phyloP scores from a whole-genome alignment of 192 early-diverging fungal species.

The Podila clonocystis region DNA sequence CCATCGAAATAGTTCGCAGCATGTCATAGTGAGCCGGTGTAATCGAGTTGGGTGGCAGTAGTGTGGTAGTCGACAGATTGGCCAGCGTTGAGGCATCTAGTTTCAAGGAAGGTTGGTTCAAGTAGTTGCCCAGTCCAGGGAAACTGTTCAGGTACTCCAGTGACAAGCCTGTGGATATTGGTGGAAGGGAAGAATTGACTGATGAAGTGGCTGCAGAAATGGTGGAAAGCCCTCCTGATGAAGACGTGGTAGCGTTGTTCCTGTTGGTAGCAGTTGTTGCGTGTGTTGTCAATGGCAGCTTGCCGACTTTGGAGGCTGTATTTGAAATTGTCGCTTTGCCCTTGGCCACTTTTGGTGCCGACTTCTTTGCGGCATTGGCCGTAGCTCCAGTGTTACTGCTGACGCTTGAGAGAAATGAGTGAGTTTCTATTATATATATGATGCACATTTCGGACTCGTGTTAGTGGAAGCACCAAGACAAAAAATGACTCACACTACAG shows the following conservation, averaged over 20 bases:
- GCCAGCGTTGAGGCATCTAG: constrained; percentile 16
- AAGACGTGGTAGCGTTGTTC: neutral
- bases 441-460: too few species aligned
- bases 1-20: constrained; percentile 25
- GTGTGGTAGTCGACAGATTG: constrained; percentile 20
- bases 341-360: neutral
- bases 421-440: neutral
- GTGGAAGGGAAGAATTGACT: neutral
- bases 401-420: constrained; percentile 6
- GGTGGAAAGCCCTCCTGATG: constrained; percentile 9
- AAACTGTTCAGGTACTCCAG: constrained; percentile 20
- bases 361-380: neutral
- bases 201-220: constrained; percentile 12
- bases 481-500: neutral
- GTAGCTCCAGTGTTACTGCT: neutral
- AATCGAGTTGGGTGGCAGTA: constrained; percentile 12
- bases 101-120: neutral
- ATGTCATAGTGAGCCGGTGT: constrained; percentile 25
- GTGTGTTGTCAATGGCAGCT: neutral
- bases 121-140: neutral
- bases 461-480: neutral
- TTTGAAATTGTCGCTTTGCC: neutral
- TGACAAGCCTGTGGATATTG: constrained; percentile 3
- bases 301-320: neutral
- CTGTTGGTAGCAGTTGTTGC: constrained; percentile 9